These are phyloP conservation scores for Kodamaea fungicola DNA, from an alignment of 1,139 yeast species.

Conservation along the genomic window DNA sequence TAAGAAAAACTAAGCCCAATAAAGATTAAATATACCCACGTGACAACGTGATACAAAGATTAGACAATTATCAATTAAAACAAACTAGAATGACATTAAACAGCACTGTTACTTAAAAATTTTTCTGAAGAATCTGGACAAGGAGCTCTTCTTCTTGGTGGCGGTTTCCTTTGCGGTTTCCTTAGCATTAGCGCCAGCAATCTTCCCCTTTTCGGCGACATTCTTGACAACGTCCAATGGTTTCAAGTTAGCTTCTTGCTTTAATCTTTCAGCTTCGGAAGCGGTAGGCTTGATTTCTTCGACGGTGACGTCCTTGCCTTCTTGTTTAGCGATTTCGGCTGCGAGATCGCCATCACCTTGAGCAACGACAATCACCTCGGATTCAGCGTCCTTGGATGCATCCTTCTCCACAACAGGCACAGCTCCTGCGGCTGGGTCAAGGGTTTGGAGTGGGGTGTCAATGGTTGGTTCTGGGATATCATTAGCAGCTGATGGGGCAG, in stretches of 20 bases:
- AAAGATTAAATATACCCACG: too few species aligned
- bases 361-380: slow-evolving; percentile 40
- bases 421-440: slow-evolving; percentile 5
- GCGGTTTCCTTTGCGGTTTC: slow-evolving; percentile 18
- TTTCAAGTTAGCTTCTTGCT: slow-evolving; percentile 24
- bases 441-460: slow-evolving; percentile 9
- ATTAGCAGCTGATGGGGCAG: slow-evolving; percentile 5
- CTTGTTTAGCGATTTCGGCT: slow-evolving; percentile 36
- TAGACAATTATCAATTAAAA: too few species aligned
- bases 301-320: slow-evolving; percentile 36
- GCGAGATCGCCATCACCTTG: slow-evolving; percentile 35
- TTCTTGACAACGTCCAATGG: slow-evolving; percentile 12
- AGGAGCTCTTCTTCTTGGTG: slow-evolving; percentile 39
- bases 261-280: slow-evolving; percentile 33
- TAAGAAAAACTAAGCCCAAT: too few species aligned
- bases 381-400: slow-evolving; percentile 9
- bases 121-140: slow-evolving; percentile 44
- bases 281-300: slow-evolving; percentile 45
- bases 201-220: slow-evolving; percentile 18
- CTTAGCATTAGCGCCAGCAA: slow-evolving; percentile 17
- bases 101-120: slow-evolving; percentile 24
- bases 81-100: too few species aligned
- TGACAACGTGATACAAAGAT: too few species aligned
- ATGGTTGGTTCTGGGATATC: slow-evolving; percentile 7
- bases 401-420: slow-evolving; percentile 1